Conservation (phyloP, 768 basidiomycete genomes). For the Mycena kentingensis region DNA sequence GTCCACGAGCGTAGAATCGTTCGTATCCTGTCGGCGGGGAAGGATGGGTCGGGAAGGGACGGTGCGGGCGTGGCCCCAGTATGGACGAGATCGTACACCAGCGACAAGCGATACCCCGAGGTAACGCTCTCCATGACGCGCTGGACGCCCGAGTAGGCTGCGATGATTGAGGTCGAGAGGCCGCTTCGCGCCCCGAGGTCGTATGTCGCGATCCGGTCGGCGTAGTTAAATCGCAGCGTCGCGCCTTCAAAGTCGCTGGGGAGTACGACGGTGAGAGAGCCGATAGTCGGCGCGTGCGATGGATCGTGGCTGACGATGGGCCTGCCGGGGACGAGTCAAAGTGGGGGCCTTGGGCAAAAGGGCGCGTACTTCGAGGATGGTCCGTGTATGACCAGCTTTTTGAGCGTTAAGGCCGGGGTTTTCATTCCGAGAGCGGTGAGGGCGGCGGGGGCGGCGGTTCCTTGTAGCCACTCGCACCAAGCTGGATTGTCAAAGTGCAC, state of each 20-base stretch:
- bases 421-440: no score
- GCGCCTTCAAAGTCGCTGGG: neutral
- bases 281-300: no score
- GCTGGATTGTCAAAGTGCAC: no score
- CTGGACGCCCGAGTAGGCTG: neutral
- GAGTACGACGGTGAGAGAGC: neutral
- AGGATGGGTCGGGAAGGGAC: neutral
- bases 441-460: no score
- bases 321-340: no score
- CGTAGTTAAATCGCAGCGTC: neutral
- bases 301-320: no score
- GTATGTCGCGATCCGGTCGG: neutral
- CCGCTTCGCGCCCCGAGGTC: neutral
- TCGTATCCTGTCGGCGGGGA: neutral
- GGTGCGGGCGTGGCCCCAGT: neutral
- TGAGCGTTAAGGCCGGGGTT: no score
- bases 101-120: neutral
- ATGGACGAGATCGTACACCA: neutral
- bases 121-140: neutral
- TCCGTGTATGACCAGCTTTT: no score
- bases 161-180: neutral
- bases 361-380: no score
- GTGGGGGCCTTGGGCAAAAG: no score
- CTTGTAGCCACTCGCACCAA: no score
- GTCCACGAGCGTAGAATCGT: conserved; percentile 1